Base-by-base conservation (phyloP, 177 flowering plant genomes). In the Tripterygium wilfordii region DNA sequence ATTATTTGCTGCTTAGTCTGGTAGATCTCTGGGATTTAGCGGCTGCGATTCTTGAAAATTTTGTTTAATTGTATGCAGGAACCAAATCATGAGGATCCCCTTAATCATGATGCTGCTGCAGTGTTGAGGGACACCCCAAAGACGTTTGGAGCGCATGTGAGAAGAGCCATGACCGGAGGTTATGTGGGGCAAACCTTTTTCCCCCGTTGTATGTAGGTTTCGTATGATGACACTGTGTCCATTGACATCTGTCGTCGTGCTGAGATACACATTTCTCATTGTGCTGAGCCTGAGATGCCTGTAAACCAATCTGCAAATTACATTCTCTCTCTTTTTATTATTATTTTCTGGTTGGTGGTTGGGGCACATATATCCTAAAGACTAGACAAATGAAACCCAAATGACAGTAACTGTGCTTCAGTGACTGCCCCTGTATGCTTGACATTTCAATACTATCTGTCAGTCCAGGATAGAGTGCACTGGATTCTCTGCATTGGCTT, bases 41-140 rank as follows among this genome's bases (percentile, higher is more conserved):
- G n/a, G n/a, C n/a, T n/a, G n/a, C n/a, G n/a, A n/a, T n/a, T n/a
- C n/a, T n/a, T n/a, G n/a, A n/a, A n/a, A n/a, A n/a, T n/a, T n/a
- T n/a, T n/a, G n/a, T n/a, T n/a, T n/a, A n/a, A n/a, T 36, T 47
- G 9, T 22, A 10, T 69, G 59, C 75, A 91, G 98, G 75, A 91
- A 69, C 98, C 98, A 1, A 91, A 91, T 59, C 63, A 74, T 43
- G 98, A 91, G 70, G 98, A 88, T 65, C 98, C 96, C 19, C 83
- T 91, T 32, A 91, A 91, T 54, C 86, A 78, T 30, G 98, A 88
- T 25, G 98, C 96, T 18, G 98, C 95, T 18, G 82, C 83, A 0
- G 92, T 85, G 32, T 62, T 91, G 60, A 78, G 92, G 60, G 95
- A 91, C 31, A 80, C 79, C 70, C 98, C 98, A 23, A 80, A 74